These are phyloP conservation scores for Triangularia verruculosa DNA, from an alignment of 2,329 filamentous ascomycete species.

Conservation along the genomic window DNA sequence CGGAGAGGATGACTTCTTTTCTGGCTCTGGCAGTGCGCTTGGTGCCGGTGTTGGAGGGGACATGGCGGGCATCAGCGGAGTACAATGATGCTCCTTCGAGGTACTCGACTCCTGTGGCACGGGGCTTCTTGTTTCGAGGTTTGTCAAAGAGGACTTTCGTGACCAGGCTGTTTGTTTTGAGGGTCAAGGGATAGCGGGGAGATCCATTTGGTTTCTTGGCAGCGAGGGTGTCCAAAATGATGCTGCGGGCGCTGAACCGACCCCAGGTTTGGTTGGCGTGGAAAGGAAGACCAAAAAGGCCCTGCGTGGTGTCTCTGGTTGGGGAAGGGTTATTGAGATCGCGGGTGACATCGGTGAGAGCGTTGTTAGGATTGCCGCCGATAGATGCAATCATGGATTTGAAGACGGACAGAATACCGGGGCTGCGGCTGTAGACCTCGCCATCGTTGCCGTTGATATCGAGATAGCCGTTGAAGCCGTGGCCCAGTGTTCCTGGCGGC, in stretches of 20 bases:
- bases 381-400: conserved; percentile 6
- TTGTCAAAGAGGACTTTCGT: conserved; percentile 39
- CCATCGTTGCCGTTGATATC: conserved; percentile 16
- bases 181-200: conserved; percentile 14
- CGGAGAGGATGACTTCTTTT: conserved; percentile 50
- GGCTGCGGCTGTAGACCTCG: not conserved
- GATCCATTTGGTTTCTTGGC: conserved; percentile 15
- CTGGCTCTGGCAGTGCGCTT: conserved; percentile 26
- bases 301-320: conserved; percentile 25
- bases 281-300: conserved; percentile 29
- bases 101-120: conserved; percentile 34
- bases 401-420: not conserved
- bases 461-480: conserved; percentile 41
- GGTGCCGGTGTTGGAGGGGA: conserved; percentile 17
- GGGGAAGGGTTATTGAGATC: conserved; percentile 26
- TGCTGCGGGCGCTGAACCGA: conserved; percentile 20
- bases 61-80: conserved; percentile 36
- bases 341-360: conserved; percentile 15
- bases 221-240: conserved; percentile 22
- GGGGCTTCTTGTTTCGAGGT: conserved; percentile 13
- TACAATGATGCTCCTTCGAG: conserved; percentile 35
- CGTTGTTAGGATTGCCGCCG: conserved; percentile 12
- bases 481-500: conserved; percentile 34
- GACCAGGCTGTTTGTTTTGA: conserved; percentile 31
- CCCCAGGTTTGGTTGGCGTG: conserved; percentile 24